Evolutionary conservation across 129 eudicot species (phyloP).

Genomic region (Solidago caesia): DNA sequence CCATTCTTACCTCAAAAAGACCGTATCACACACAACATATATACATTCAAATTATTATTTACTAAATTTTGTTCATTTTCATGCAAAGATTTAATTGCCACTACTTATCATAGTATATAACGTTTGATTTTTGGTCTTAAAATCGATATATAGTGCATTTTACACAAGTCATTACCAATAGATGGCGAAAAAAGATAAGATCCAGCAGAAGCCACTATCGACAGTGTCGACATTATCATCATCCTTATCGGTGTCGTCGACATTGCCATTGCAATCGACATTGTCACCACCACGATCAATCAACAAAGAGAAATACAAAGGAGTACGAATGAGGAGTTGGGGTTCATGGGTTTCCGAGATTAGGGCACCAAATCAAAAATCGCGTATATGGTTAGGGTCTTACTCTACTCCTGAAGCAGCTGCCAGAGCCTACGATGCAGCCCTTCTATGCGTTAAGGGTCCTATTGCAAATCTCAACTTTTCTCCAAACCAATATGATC

Average conservation of each 20-base stretch:
- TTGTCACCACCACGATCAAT: conserved; percentile 8
- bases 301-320: conserved; percentile 68
- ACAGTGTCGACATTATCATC: background rate
- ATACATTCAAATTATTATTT: background rate
- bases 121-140: background rate
- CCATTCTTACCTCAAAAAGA: conserved; percentile 16
- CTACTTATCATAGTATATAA: no score
- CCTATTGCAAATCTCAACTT: conserved; percentile 77
- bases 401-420: conserved; percentile 92
- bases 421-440: conserved; percentile 94
- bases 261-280: conserved; percentile 7
- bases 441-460: conserved; percentile 79
- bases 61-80: background rate
- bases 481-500: conserved; percentile 36
- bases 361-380: conserved; percentile 89
- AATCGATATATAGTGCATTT: background rate
- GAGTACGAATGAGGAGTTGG: conserved; percentile 98
- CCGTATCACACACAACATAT: conserved; percentile 4
- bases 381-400: conserved; percentile 91
- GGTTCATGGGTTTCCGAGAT: conserved; percentile 93
- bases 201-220: conserved; percentile 15
- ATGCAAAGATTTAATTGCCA: background rate
- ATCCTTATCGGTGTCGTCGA: background rate
- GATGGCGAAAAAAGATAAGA: conserved; percentile 55
- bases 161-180: background rate